phyloP scores from a whole-genome alignment of 129 eudicot species.

The Deinandra increscens region DNA sequence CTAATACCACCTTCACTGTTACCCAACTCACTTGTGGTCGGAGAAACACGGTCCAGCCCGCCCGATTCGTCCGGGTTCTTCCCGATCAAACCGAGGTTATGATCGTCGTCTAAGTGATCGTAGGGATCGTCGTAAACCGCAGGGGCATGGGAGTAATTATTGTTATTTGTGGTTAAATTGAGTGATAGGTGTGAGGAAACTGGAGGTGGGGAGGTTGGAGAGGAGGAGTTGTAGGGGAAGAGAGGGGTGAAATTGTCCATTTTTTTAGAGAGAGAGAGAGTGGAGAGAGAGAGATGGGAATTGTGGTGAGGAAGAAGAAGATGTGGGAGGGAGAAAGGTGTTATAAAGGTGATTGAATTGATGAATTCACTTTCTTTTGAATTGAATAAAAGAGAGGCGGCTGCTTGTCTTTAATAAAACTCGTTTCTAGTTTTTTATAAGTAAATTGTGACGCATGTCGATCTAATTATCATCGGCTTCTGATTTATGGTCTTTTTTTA shows the following conservation, averaged over 20 bases:
- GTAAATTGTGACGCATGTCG: too few relatives aligned
- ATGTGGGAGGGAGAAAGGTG: constrained; percentile 4
- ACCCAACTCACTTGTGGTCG: constrained; percentile 22
- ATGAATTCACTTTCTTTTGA: neutral
- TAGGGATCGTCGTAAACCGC: neutral
- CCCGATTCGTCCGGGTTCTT: constrained; percentile 19
- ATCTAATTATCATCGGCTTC: too few relatives aligned
- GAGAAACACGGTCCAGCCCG: constrained; percentile 21
- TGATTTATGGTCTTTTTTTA: too few relatives aligned
- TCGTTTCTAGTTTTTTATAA: too few relatives aligned
- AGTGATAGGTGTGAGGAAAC: constrained; percentile 34
- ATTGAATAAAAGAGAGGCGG: constrained; percentile 25
- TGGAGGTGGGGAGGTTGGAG: constrained; percentile 25
- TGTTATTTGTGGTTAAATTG: constrained; percentile 28
- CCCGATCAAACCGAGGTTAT: constrained; percentile 4
- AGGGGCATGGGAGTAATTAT: constrained; percentile 1
- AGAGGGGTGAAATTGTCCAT: constrained; percentile 41
- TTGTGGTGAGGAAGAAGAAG: constrained; percentile 13
- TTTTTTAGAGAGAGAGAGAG: neutral
- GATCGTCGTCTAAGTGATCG: constrained; percentile 18
- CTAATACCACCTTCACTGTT: constrained; percentile 31
- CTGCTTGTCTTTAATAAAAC: neutral
- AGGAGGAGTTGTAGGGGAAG: constrained; percentile 29
- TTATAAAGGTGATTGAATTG: constrained; percentile 23
- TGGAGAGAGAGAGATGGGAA: neutral